phyloP scores from a whole-genome alignment of 805 yeast genomes.

The Pichia scutulata region DNA sequence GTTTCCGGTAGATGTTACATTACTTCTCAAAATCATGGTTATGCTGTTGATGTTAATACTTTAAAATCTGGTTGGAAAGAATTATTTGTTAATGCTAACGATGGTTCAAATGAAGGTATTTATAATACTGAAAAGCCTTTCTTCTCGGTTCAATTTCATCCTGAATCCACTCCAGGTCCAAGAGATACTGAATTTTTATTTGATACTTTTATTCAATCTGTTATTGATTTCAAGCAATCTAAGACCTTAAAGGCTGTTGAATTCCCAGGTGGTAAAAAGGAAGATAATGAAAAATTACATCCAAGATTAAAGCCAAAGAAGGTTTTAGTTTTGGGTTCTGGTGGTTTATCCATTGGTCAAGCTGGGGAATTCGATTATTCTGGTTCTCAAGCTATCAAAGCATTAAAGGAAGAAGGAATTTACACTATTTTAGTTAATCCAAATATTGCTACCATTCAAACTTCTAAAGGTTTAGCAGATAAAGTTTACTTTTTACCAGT shows the following conservation, averaged over 20 bases:
- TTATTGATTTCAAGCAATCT: slow-evolving; percentile 53
- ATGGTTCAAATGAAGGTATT: slow-evolving; percentile 97
- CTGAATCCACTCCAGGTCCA: slow-evolving; percentile 99
- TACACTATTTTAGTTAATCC: slow-evolving; percentile 95
- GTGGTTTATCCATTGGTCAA: slow-evolving; percentile 97
- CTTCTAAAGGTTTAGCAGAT: slow-evolving; percentile 96
- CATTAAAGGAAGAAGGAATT: slow-evolving; percentile 95
- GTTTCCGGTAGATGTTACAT: slow-evolving; percentile 91
- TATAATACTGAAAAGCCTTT: slow-evolving; percentile 81
- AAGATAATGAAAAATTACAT: slow-evolving; percentile 64
- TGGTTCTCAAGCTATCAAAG: slow-evolving; percentile 98
- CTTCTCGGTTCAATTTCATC: slow-evolving; percentile 98
- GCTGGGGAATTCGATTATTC: slow-evolving; percentile 99
- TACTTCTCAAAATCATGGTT: slow-evolving; percentile 98
- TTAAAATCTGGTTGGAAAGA: slow-evolving; percentile 83
- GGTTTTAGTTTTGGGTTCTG: slow-evolving; percentile 91
- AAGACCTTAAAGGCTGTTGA: slow-evolving; percentile 57
- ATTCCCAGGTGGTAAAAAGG: slow-evolving; percentile 84
- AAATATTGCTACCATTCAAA: slow-evolving; percentile 96
- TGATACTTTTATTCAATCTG: slow-evolving; percentile 84
- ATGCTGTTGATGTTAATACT: slow-evolving; percentile 81
- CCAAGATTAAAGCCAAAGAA: slow-evolving; percentile 84
- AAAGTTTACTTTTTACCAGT: slow-evolving; percentile 98
- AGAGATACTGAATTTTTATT: slow-evolving; percentile 96
- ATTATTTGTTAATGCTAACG: slow-evolving; percentile 91